Evolutionary conservation across 768 basidiomycete species (phyloP), one percentile per base, ranked within the genome.

Genomic region (Suillus luteus): DNA sequence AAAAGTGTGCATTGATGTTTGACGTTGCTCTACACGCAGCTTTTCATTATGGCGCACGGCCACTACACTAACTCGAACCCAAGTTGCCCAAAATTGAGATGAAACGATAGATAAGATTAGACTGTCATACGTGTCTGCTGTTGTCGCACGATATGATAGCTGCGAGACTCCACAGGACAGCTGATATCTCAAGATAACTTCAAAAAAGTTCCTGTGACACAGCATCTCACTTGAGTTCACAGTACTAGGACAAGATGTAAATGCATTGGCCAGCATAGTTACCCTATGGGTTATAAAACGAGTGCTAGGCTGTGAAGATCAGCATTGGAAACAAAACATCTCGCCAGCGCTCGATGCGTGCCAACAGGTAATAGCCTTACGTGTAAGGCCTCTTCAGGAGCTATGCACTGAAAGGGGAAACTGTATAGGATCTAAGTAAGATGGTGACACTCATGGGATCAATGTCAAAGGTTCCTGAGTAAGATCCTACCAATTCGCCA

Each of bases 381-480:
- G 31, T 62, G 35, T 41, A 51, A 61, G 17, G 24, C 60, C 31
- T 7, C 24, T 35, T 57, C 17, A 58, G 38, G 55, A 58, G 38
- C 38, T 35, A 58, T 58, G 55, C 40, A 27, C 48, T 2, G 1
- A 43, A 58, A 58, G 27, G 57, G 57, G 57, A 38, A 27, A 31
- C 6, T 19, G 40, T 24, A 58, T 58, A 58, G 55, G 55, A 58
- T 58, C 24, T 38, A 41, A 58, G 55, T 38, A 58, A 58, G 57
- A 48, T 43, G 48, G 41, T 58, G 51, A 62, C 61, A 62, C 61
- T 62, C 60, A 61, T 55, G 60, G 60, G 52, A 55, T 40, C 60
- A 55, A 62, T 37, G 61, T 60, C 55, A 22, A 41, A 59, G 37
- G 73, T 76, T 68, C 74, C 74, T 75, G 66, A 65, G 64, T 66